Base-by-base conservation (phyloP, 345 rosid species). In the Populus davidiana region DNA sequence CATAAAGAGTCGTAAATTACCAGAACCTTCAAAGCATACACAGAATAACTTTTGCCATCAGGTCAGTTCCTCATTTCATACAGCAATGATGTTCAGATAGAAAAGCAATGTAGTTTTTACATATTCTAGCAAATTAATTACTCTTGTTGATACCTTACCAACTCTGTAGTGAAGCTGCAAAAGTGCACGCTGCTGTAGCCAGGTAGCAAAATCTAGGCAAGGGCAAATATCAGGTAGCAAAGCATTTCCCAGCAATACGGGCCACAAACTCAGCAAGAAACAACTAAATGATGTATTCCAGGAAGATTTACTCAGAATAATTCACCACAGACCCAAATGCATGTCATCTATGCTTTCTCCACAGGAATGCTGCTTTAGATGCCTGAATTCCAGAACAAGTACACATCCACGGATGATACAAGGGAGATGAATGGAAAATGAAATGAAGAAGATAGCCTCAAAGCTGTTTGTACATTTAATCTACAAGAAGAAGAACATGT, bases 221-320 rank as follows among this genome's bases (percentile, higher is more conserved):
- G 23, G 44, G 20, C 44, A 59, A 59, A 49, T 21, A n/a, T 1
- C 39, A 71, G 8, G 35, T 7, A 72, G 43, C 2, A 36, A 59
- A 13, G 66, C 76, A 25, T 43, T 31, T 61, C 44, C 1, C 47
- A 9, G 23, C 70, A 67, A 33, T 5, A 10, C 0, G 11, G 23
- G 7, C 11, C 12, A 10, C 39, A 67, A 36, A 67, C 23, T 11
- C 70, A 29, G 69, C 43, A 43, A 17, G 41, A 41, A 9, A 41
- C 47, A 73, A n/a, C 27, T 56, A 56, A 56, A 56, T 56, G 12
- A 56, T 56, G 63, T n/a, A 1, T 61, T 74, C 77, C 70, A 43
- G 61, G 69, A 74, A 74, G 77, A 63, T 20, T 43, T 20, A 44
- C 10, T 6, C 31, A 54, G 29, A 71, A 17, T 17, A 62, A 61